Evolutionary conservation across 1,284 basidiomycete species (phyloP).

Genomic region (Sanghuangporus weigelae): DNA sequence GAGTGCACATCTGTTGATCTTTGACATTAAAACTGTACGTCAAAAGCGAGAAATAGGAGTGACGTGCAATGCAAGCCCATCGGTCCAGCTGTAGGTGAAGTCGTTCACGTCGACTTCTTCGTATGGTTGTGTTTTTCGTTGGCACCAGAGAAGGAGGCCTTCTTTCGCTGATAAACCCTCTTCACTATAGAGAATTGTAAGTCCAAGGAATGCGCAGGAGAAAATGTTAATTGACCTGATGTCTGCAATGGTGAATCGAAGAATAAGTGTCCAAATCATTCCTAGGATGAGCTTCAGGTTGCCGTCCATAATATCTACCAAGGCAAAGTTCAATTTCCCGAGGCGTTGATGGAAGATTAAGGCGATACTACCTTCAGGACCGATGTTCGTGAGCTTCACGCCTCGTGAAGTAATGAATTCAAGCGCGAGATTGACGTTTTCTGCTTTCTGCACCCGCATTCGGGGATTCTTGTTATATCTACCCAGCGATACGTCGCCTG

Average conservation of each 20-base stretch:
- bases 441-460: constrained; percentile 94
- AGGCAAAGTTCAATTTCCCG: background rate
- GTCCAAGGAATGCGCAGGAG: constrained; percentile 11
- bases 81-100: constrained; percentile 89
- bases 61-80: constrained; percentile 85
- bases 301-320: constrained; percentile 91
- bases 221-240: constrained; percentile 66
- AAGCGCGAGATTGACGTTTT: constrained; percentile 95
- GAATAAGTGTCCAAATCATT: constrained; percentile 98
- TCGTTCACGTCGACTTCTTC: constrained; percentile 90
- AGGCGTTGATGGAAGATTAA: background rate
- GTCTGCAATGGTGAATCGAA: constrained; percentile 96
- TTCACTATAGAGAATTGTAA: constrained; percentile 53
- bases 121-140: constrained; percentile 91
- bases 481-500: constrained; percentile 86
- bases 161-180: constrained; percentile 97
- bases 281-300: constrained; percentile 96
- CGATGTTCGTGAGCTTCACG: constrained; percentile 96
- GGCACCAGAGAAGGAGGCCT: constrained; percentile 95
- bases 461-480: constrained; percentile 86
- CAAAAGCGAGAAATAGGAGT: background rate
- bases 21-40: constrained; percentile 15
- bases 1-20: constrained; percentile 73
- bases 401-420: constrained; percentile 94
- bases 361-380: constrained; percentile 70